Evolutionary conservation across 2,329 filamentous ascomycete species (phyloP), one percentile per base, ranked within the genome.

Genomic region (Coniochaeta hoffmannii): DNA sequence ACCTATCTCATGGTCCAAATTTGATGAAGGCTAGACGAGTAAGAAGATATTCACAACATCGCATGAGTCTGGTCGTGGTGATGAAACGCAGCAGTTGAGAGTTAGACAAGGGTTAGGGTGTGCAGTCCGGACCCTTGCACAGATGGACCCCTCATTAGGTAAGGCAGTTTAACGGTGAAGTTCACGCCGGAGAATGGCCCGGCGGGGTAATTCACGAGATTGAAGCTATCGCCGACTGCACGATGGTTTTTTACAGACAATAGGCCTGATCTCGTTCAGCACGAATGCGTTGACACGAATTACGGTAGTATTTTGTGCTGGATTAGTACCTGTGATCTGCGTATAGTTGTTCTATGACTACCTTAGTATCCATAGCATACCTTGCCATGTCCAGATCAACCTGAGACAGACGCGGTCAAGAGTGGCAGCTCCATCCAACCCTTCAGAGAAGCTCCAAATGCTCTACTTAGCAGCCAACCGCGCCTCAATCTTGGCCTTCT

Each of bases 401-500:
- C n/a, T n/a, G n/a, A n/a, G n/a, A n/a, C n/a, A n/a, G n/a, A n/a
- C n/a, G n/a, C n/a, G n/a, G n/a, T n/a, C n/a, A n/a, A n/a, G n/a
- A n/a, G n/a, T n/a, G n/a, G n/a, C n/a, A n/a, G n/a, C n/a, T n/a
- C n/a, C n/a, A n/a, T n/a, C n/a, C 34, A 36, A 4, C 12, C 2
- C 36, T 15, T 17, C 36, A 14, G 14, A n/a, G 7, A 50, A 26
- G 32, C 49, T 15, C 41, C 41, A 28, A 4, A 36, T 8, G 4
- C 41, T 26, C 50, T 51, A 53, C 53, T 69, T 66, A 52, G 63
- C 66, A 19, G 72, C 79, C 60, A 95, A 74, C 56, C 88, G 80
- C 64, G 75, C 73, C 78, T 97, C 92, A 60, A 89, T 85, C 79
- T 88, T 91, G 62, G 71, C 68, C 73, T 79, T 86, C 75, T 96